phyloP scores from a whole-genome alignment of 306 rosid species.

The Begonia peltatifolia region DNA sequence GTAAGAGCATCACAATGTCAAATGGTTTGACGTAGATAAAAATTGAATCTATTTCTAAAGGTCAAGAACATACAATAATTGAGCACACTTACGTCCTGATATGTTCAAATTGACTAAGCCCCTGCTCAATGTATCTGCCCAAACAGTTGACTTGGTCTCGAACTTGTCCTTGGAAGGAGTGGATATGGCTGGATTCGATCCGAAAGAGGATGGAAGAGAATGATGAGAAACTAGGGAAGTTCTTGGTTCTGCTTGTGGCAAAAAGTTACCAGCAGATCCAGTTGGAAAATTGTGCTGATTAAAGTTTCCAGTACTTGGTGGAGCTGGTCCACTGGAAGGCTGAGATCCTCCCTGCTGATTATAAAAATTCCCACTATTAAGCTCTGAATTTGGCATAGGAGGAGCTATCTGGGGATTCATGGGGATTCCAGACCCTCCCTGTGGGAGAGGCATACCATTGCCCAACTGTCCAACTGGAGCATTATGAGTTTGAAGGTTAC shows the following conservation, averaged over 20 bases:
- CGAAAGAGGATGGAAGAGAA: constrained; percentile 24
- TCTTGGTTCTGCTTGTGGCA: constrained; percentile 28
- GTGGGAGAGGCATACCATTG: constrained; percentile 34
- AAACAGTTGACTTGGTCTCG: constrained; percentile 88
- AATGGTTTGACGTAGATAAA: background rate
- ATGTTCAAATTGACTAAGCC: constrained; percentile 93
- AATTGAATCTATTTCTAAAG: background rate
- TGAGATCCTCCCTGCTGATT: constrained; percentile 38
- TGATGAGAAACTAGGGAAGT: constrained; percentile 29
- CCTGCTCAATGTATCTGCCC: constrained; percentile 93
- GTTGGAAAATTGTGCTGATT: constrained; percentile 18
- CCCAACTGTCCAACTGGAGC: constrained; percentile 37
- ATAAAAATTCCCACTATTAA: constrained; percentile 23
- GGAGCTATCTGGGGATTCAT: constrained; percentile 6
- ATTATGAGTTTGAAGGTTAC: constrained; percentile 45
- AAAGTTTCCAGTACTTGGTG: constrained; percentile 35
- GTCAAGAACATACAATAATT: background rate
- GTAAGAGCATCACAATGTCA: constrained; percentile 7
- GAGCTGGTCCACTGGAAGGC: constrained; percentile 28
- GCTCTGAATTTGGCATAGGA: constrained; percentile 3
- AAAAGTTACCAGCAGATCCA: constrained; percentile 26
- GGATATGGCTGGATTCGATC: constrained; percentile 32
- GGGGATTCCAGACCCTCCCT: constrained; percentile 13
- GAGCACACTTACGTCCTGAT: constrained; percentile 67
- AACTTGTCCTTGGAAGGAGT: constrained; percentile 78